Evolutionary conservation across 1,284 basidiomycete species (phyloP).

Genomic region (Boletellus deceptivus): DNA sequence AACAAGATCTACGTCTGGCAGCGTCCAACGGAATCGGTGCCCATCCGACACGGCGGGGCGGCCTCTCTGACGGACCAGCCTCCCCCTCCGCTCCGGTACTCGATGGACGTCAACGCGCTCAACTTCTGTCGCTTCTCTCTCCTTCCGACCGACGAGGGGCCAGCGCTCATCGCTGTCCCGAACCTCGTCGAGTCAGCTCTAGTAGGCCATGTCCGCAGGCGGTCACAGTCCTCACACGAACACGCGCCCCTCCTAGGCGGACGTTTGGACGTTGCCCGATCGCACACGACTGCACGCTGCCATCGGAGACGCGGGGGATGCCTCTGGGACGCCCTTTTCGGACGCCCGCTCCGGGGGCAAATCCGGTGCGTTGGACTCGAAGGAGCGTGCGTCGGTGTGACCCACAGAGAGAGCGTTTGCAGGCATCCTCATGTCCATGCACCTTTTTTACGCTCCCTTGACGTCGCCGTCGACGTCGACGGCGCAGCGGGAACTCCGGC

Average conservation of each 20-base stretch:
- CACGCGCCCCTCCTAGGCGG: slow-evolving; percentile 52
- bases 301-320: slow-evolving; percentile 55
- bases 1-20: slow-evolving; percentile 77
- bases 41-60: slow-evolving; percentile 50
- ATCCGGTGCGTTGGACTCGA: slow-evolving; percentile 25
- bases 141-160: slow-evolving; percentile 25
- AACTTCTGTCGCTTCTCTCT: slow-evolving; percentile 86
- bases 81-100: slow-evolving; percentile 54
- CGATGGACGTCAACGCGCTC: slow-evolving; percentile 83
- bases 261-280: slow-evolving; percentile 73
- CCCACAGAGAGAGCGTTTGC: slow-evolving; percentile 1
- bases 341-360: slow-evolving; percentile 44
- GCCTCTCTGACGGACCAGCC: slow-evolving; percentile 50
- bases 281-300: slow-evolving; percentile 73
- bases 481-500: slow-evolving; percentile 42
- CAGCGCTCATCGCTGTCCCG: slow-evolving; percentile 73
- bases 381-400: neutral
- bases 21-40: slow-evolving; percentile 44
- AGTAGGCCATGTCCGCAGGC: slow-evolving; percentile 42
- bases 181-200: slow-evolving; percentile 85
- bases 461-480: slow-evolving; percentile 34
- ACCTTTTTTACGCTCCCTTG: slow-evolving; percentile 49
- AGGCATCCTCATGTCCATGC: slow-evolving; percentile 87
- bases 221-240: neutral
- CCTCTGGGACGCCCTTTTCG: slow-evolving; percentile 28